phyloP scores from a whole-genome alignment of 768 basidiomycete genomes.

The Xerocomellus chrysenteron region DNA sequence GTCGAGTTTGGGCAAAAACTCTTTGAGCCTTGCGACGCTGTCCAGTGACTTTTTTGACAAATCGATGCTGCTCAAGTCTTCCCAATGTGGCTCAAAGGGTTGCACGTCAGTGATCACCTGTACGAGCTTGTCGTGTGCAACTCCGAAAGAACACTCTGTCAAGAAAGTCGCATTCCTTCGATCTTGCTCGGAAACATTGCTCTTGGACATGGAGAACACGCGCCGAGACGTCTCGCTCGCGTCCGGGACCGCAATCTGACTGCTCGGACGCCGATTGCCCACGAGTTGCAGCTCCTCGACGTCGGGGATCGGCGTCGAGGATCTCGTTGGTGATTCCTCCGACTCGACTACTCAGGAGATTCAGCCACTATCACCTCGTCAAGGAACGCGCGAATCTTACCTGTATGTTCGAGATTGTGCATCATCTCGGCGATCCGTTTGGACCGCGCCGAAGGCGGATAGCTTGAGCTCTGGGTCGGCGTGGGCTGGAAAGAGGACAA shows the following conservation, averaged over 20 bases:
- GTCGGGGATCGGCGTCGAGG: conserved; percentile 44
- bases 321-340: conserved; percentile 59
- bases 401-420: conserved; percentile 64
- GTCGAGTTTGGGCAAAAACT: conserved; percentile 85
- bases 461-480: conserved; percentile 23
- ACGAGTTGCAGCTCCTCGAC: conserved; percentile 49
- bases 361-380: conserved; percentile 2
- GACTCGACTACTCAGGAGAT: conserved; percentile 26
- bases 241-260: conserved; percentile 24
- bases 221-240: conserved; percentile 35
- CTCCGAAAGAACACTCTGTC: conserved; percentile 95
- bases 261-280: conserved; percentile 41
- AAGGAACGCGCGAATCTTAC: conserved; percentile 44
- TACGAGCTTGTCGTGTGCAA: conserved; percentile 89
- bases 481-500: conserved; percentile 15
- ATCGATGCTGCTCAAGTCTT: conserved; percentile 71
- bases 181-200: conserved; percentile 35
- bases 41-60: conserved; percentile 60
- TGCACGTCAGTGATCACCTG: conserved; percentile 92
- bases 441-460: conserved; percentile 64
- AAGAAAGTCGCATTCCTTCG: conserved; percentile 65
- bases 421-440: conserved; percentile 83
- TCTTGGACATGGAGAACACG: conserved; percentile 46
- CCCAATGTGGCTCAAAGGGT: conserved; percentile 95
- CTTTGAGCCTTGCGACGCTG: conserved; percentile 72